Conservation (phyloP, 2,329 filamentous ascomycete species). For the Fusarium sp. region DNA sequence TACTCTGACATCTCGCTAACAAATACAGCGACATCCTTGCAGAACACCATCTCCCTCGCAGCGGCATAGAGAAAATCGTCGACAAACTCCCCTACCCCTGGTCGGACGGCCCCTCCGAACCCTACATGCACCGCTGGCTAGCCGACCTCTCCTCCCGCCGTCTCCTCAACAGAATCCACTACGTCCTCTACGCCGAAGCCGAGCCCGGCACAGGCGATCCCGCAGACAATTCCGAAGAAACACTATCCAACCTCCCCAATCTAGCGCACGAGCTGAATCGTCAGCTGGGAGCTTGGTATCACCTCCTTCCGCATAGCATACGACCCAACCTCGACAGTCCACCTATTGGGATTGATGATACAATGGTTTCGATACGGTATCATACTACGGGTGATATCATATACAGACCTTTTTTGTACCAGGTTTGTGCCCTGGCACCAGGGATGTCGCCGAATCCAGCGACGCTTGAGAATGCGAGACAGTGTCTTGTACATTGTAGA, state of each 20-base stretch:
- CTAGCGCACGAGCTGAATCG: conserved; percentile 35
- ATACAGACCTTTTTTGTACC: conserved; percentile 33
- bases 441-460: conserved; percentile 8
- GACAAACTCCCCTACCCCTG: conserved; percentile 38
- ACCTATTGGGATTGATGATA: conserved; percentile 22
- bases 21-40: conserved; percentile 27
- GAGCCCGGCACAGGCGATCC: conserved; percentile 24
- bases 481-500: conserved; percentile 34
- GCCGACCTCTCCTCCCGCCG: conserved; percentile 37
- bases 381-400: conserved; percentile 37
- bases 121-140: conserved; percentile 38
- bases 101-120: conserved; percentile 28
- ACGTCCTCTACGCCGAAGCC: conserved; percentile 35
- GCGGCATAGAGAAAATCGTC: conserved; percentile 40
- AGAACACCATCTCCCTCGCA: conserved; percentile 38
- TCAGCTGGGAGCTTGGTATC: conserved; percentile 36
- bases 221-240: conserved; percentile 12
- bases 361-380: conserved; percentile 37
- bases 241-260: conserved; percentile 3
- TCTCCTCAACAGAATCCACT: conserved; percentile 36
- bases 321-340: conserved; percentile 24
- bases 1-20: not conserved
- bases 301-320: conserved; percentile 37
- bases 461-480: conserved; percentile 30
- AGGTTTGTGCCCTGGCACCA: conserved; percentile 22